A percentile compares a stretch with the other conserved stretches of the same genome.
These are phyloP conservation scores for Acacia crassicarpa DNA, from an alignment of 306 rosid genomes.

Conservation along the genomic window DNA sequence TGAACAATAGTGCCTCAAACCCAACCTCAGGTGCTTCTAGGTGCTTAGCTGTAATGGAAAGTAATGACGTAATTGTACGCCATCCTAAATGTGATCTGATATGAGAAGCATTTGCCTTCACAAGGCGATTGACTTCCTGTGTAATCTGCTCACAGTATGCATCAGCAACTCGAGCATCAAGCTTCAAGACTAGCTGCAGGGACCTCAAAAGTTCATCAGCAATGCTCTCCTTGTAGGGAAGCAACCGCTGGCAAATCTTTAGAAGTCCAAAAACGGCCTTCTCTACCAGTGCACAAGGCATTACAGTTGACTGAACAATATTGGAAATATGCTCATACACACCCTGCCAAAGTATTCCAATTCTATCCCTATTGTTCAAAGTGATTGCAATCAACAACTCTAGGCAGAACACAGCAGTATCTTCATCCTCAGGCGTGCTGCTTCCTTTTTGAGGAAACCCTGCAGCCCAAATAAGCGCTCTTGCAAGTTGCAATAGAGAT, in stretches of 20 bases:
- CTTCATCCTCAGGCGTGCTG: constrained; percentile 93
- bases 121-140: constrained; percentile 95
- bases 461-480: constrained; percentile 92
- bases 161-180: constrained; percentile 97
- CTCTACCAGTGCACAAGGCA: constrained; percentile 94
- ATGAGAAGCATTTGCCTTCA: constrained; percentile 94
- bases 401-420: constrained; percentile 95
- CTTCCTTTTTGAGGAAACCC: constrained; percentile 89
- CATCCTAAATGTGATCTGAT: constrained; percentile 91
- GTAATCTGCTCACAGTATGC: constrained; percentile 98
- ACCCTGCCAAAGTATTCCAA: constrained; percentile 93
- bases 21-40: constrained; percentile 96
- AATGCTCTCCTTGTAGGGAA: constrained; percentile 94
- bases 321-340: constrained; percentile 92
- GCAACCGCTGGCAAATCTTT: constrained; percentile 93
- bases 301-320: constrained; percentile 93
- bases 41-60: constrained; percentile 83
- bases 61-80: constrained; percentile 89
- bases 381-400: constrained; percentile 96
- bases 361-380: constrained; percentile 92
- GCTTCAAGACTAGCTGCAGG: constrained; percentile 88
- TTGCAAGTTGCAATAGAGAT: constrained; percentile 89
- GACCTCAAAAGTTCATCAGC: constrained; percentile 97
- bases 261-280: constrained; percentile 98
- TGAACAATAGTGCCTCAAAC: constrained; percentile 80